Percentiles rank a stretch among this genome's conserved stretches.
Conservation (phyloP, 1,284 basidiomycete genomes). For the Sanghuangporus weigelae region DNA sequence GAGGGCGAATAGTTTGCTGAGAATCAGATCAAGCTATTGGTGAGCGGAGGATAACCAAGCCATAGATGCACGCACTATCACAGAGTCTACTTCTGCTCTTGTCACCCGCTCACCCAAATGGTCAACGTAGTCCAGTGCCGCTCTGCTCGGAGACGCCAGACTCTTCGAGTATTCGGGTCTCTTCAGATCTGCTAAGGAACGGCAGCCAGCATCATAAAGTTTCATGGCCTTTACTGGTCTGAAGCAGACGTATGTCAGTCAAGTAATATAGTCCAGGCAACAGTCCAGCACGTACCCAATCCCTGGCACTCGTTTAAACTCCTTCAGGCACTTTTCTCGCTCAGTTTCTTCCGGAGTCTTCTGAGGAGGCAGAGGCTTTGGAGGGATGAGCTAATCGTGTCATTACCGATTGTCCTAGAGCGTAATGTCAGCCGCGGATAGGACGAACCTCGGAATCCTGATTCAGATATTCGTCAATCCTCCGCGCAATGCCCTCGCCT, state of each 20-base stretch:
- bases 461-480: slow-evolving; percentile 20
- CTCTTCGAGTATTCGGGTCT: slow-evolving; percentile 9
- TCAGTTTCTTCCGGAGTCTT: slow-evolving; percentile 6
- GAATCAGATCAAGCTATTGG: background rate
- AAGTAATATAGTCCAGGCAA: background rate
- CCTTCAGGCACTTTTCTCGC: slow-evolving; percentile 11
- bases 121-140: slow-evolving; percentile 15
- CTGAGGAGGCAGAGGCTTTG: background rate
- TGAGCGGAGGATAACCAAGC: background rate
- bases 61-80: slow-evolving; percentile 13
- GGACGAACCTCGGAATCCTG: slow-evolving; percentile 8
- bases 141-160: slow-evolving; percentile 14
- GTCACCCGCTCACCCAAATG: slow-evolving; percentile 12
- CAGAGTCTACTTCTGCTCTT: slow-evolving; percentile 17
- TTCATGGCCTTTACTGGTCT: slow-evolving; percentile 19
- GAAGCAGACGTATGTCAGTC: background rate
- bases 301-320: slow-evolving; percentile 19
- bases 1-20: slow-evolving; percentile 9
- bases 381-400: background rate
- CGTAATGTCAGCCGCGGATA: background rate
- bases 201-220: slow-evolving; percentile 19
- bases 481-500: slow-evolving; percentile 16
- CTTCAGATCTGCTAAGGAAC: slow-evolving; percentile 18
- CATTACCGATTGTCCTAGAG: background rate
- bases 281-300: slow-evolving; percentile 19